Conservation (phyloP, 495 filamentous ascomycete species). For the Lichenothelia convexa region DNA sequence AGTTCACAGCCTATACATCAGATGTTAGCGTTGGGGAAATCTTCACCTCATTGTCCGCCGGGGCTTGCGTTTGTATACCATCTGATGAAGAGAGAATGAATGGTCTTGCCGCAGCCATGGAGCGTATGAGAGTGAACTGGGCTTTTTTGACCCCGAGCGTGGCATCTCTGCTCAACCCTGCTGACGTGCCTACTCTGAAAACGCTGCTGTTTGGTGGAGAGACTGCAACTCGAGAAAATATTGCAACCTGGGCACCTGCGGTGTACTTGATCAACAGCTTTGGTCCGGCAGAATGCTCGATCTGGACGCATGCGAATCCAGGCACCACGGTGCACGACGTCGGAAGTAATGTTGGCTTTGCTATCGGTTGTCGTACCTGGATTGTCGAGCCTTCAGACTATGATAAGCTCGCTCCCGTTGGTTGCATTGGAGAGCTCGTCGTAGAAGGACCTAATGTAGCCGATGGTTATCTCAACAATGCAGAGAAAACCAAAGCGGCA, state of each 20-base stretch:
- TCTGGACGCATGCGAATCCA: too few species aligned
- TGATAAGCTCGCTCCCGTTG: too few species aligned
- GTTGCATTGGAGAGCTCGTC: conserved; percentile 62
- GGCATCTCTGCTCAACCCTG: conserved; percentile 43
- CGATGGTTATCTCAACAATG: conserved; percentile 63
- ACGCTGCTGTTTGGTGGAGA: conserved; percentile 56
- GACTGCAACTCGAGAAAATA: too few species aligned
- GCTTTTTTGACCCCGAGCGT: conserved; percentile 64
- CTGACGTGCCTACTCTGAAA: conserved; percentile 41
- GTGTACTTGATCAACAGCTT: too few species aligned
- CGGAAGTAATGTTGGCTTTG: too few species aligned
- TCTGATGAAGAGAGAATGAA: conserved; percentile 43
- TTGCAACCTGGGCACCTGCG: too few species aligned
- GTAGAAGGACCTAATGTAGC: conserved; percentile 68
- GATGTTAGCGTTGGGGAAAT: conserved; percentile 68
- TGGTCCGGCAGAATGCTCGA: too few species aligned
- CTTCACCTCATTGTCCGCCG: conserved; percentile 55
- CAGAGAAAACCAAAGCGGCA: conserved; percentile 50
- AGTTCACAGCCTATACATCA: conserved; percentile 46
- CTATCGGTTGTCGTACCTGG: too few species aligned
- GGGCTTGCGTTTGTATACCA: conserved; percentile 54
- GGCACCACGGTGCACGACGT: too few species aligned
- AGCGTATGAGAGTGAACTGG: conserved; percentile 44
- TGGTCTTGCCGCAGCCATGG: conserved; percentile 42
- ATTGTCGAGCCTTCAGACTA: too few species aligned